Evolutionary conservation across 176 grass and related monocot genomes (phyloP).

Genomic region (Chrysopogon serrulatus): DNA sequence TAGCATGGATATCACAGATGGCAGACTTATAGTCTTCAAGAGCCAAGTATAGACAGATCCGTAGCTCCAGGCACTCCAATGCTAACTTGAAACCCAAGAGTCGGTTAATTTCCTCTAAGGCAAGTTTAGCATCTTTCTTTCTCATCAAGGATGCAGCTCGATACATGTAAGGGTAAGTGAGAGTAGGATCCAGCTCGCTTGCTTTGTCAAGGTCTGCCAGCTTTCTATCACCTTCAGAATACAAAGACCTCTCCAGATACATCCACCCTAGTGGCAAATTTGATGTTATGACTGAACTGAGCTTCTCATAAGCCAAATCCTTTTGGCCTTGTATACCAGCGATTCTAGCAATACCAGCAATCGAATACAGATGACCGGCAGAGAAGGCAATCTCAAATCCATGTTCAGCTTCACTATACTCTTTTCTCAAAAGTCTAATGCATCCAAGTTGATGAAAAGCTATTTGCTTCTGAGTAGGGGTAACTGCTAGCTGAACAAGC

Average conservation of each 20-base stretch:
- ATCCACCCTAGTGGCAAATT: slow-evolving; percentile 81
- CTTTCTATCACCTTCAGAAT: slow-evolving; percentile 62
- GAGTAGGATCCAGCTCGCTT: slow-evolving; percentile 84
- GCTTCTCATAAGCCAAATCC: slow-evolving; percentile 62
- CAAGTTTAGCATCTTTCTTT: slow-evolving; percentile 74
- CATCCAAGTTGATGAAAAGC: slow-evolving; percentile 94
- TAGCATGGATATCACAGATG: slow-evolving; percentile 82
- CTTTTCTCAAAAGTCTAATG: slow-evolving; percentile 66
- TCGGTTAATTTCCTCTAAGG: slow-evolving; percentile 77
- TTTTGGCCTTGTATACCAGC: slow-evolving; percentile 50
- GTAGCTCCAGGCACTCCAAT: slow-evolving; percentile 78
- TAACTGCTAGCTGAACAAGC: slow-evolving; percentile 47
- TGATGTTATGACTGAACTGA: slow-evolving; percentile 71
- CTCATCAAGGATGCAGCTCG: slow-evolving; percentile 77
- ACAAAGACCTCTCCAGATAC: slow-evolving; percentile 82
- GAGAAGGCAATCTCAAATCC: slow-evolving; percentile 59
- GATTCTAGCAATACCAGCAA: slow-evolving; percentile 72
- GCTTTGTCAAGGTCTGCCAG: slow-evolving; percentile 70
- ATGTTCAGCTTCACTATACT: slow-evolving; percentile 63
- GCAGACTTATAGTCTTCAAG: slow-evolving; percentile 83
- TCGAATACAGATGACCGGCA: slow-evolving; percentile 79
- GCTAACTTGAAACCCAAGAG: slow-evolving; percentile 84
- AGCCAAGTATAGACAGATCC: slow-evolving; percentile 72
- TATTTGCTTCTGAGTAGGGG: slow-evolving; percentile 68
- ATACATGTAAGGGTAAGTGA: slow-evolving; percentile 91